phyloP scores from a whole-genome alignment of 495 filamentous ascomycete species.

The Talaromyces trachyspermus region DNA sequence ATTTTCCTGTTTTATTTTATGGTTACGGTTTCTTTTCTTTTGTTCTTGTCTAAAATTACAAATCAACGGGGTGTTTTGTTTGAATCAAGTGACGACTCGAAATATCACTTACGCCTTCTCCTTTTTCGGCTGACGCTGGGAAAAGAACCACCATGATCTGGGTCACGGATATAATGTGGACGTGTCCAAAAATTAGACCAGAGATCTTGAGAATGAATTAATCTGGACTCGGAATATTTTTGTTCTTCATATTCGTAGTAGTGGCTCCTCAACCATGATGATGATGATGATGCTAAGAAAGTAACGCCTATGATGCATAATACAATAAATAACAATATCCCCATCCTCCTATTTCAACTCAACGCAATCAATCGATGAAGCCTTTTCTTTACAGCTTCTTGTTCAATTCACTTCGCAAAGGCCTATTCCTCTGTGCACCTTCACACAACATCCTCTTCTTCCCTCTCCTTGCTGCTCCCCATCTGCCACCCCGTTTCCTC shows the following conservation, averaged over 20 bases:
- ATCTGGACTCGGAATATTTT: background rate
- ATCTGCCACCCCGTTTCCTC: slow-evolving; percentile 15
- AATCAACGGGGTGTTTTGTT: slow-evolving; percentile 3
- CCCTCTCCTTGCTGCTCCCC: slow-evolving; percentile 18
- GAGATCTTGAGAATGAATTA: slow-evolving; percentile 1
- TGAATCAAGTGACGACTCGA: slow-evolving; percentile 3
- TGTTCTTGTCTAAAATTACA: slow-evolving; percentile 17
- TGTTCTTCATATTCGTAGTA: too few relatives aligned
- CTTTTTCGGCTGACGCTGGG: background rate
- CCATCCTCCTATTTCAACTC: too few relatives aligned
- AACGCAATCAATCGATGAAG: background rate
- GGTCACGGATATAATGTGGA: too few relatives aligned
- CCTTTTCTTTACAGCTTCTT: background rate
- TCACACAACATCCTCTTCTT: slow-evolving; percentile 43
- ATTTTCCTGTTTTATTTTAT: slow-evolving; percentile 28
- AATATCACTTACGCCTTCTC: background rate
- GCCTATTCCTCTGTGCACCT: slow-evolving; percentile 33
- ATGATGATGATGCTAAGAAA: background rate
- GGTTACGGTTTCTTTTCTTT: slow-evolving; percentile 22
- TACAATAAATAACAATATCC: too few relatives aligned
- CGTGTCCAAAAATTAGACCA: slow-evolving; percentile 2
- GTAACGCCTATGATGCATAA: slow-evolving; percentile 1
- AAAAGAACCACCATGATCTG: slow-evolving; percentile 4
- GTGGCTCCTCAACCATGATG: too few relatives aligned
- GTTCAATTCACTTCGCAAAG: slow-evolving; percentile 9